These are phyloP conservation scores for Coniochaeta ligniaria DNA, from an alignment of 2,329 filamentous ascomycete species.

Conservation along the genomic window DNA sequence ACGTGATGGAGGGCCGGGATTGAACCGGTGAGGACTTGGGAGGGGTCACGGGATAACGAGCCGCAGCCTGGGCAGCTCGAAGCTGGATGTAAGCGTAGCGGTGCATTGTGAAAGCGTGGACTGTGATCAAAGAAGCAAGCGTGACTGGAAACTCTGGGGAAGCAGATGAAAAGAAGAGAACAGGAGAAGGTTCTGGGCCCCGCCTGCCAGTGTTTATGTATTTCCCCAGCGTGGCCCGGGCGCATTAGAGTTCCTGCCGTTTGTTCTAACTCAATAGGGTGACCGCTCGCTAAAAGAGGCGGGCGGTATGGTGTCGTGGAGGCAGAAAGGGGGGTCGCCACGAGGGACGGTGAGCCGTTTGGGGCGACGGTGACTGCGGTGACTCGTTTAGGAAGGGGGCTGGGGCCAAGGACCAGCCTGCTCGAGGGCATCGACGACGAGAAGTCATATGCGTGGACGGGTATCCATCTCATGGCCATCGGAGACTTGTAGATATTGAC, in stretches of 20 bases:
- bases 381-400: neutral
- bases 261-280: neutral
- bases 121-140: neutral
- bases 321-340: neutral
- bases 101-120: neutral
- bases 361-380: no score
- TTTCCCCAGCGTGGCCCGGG: neutral
- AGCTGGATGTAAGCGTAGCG: no score
- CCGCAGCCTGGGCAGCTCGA: no score
- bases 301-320: neutral
- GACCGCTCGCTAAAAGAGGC: neutral
- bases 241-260: neutral
- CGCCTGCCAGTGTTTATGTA: neutral
- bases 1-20: neutral
- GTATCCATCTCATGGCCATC: neutral
- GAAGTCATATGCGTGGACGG: neutral
- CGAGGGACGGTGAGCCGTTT: no score
- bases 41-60: no score
- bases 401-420: no score
- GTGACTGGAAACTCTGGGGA: neutral
- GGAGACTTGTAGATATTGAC: neutral
- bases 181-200: neutral
- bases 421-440: neutral
- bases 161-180: neutral
- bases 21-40: neutral